Evolutionary conservation across 441 rosid genomes (phyloP).

Genomic region (Omphalea diandra): DNA sequence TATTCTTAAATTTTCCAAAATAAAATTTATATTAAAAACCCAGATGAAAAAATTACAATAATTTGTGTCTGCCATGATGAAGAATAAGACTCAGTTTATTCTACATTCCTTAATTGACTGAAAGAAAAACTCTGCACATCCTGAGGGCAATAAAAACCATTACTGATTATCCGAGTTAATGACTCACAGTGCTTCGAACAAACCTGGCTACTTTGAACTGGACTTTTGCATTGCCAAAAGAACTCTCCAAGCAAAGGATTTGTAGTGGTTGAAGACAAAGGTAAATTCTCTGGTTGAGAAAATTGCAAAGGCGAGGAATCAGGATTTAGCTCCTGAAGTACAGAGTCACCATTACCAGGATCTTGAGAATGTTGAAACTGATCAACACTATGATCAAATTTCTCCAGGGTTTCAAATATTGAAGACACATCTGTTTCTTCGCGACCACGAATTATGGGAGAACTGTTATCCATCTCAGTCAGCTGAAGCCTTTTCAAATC

Average conservation of each 20-base stretch:
- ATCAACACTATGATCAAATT: constrained; percentile 26
- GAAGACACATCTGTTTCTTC: constrained; percentile 33
- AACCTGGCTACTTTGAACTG: constrained; percentile 52
- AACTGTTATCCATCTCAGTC: constrained; percentile 30
- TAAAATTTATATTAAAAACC: not conserved
- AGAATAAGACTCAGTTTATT: not conserved
- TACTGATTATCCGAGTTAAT: not conserved
- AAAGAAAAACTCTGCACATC: not conserved
- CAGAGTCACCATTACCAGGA: constrained; percentile 24
- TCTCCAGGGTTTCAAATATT: constrained; percentile 17
- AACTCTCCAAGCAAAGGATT: constrained; percentile 49
- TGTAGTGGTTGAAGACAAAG: constrained; percentile 45
- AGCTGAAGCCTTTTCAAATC: constrained; percentile 63
- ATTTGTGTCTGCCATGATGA: not conserved
- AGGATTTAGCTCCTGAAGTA: constrained; percentile 37
- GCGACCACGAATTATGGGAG: constrained; percentile 22
- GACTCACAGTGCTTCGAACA: constrained; percentile 9
- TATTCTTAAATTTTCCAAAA: not conserved
- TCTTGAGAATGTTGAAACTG: constrained; percentile 32
- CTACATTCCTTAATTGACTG: not conserved
- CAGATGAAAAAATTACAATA: not conserved
- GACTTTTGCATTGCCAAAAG: constrained; percentile 71
- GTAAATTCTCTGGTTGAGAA: constrained; percentile 44
- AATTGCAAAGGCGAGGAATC: constrained; percentile 41
- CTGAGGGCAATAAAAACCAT: not conserved